Evolutionary conservation across 1,284 basidiomycete genomes (phyloP), one percentile per base, ranked within the genome.

Genomic region (Rhodotorula sp.): DNA sequence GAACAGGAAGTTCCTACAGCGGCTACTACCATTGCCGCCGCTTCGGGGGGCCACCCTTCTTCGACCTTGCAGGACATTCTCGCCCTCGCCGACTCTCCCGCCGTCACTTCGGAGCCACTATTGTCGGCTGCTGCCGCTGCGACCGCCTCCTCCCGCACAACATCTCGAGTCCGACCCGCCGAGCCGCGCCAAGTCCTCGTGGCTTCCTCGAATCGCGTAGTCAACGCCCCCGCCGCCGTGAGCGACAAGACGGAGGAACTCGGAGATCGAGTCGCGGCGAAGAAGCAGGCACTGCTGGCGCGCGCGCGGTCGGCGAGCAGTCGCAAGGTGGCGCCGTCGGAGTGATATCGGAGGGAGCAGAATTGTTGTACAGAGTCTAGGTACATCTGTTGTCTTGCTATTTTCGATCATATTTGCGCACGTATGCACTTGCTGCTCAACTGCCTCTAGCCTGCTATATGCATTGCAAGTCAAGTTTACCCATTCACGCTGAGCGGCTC

Each of bases 51-150:
- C 12, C 37, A 42, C 37, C 37, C 37, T 42, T 51, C 33, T 1
- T 55, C 48, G 22, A 51, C 60, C 18, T 24, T 61, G 14, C 22
- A 49, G 22, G 60, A 61, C 18, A 62, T 67, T 37, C 66, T 62
- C n/a, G 60, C 65, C 8, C 65, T 67, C 33, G 54, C 65, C 60
- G 60, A 42, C 54, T 67, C 65, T n/a, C 65, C 65, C 44, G 53
- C 60, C 10, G 54, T 51, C 10, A 5, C 45, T 5, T 10, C 45
- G 10, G 53, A 48, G 15, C 53, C 65, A 20, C 65, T 67, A 46
- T 15, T 57, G n/a, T 61, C 64, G 29, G 30, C 37, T 20, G 37
- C 22, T 4, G 22, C 46, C 4, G 20, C 29, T 26, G 12, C 20
- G 44, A 18, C 18, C 22, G 45, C 30, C 7, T 37, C 26, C 22